Conservation (phyloP, 2,329 filamentous ascomycete genomes). For the Fusarium sterilihyphosum region DNA sequence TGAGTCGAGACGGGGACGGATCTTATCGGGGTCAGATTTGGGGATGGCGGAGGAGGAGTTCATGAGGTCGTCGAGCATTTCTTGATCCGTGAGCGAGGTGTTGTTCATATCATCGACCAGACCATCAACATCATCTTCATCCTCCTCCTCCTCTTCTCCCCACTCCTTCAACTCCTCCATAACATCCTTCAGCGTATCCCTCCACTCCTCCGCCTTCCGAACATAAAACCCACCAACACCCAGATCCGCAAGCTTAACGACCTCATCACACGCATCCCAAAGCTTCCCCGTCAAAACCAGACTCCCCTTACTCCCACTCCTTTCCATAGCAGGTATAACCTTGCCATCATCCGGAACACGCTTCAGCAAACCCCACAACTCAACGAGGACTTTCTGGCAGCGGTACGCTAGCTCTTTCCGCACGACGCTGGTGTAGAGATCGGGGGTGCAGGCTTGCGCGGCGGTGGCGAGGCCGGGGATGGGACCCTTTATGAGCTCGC, state of each 20-base stretch:
- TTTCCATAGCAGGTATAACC: slow-evolving; percentile 49
- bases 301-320: slow-evolving; percentile 59
- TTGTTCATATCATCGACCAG: slow-evolving; percentile 46
- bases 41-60: slow-evolving; percentile 69
- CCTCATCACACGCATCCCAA: slow-evolving; percentile 84
- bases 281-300: slow-evolving; percentile 77
- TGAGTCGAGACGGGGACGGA: slow-evolving; percentile 72
- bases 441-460: slow-evolving; percentile 70
- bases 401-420: slow-evolving; percentile 70
- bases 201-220: slow-evolving; percentile 76
- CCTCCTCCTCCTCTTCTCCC: slow-evolving; percentile 74
- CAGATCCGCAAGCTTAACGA: slow-evolving; percentile 70
- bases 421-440: slow-evolving; percentile 70
- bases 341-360: slow-evolving; percentile 70
- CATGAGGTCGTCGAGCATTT: slow-evolving; percentile 75
- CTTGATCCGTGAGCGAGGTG: slow-evolving; percentile 57
- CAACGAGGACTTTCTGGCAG: slow-evolving; percentile 68
- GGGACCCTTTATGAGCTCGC: slow-evolving; percentile 76
- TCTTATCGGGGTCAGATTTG: slow-evolving; percentile 68
- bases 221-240: slow-evolving; percentile 78
- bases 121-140: slow-evolving; percentile 61
- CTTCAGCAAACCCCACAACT: slow-evolving; percentile 68
- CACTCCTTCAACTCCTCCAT: slow-evolving; percentile 89
- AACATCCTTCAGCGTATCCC: slow-evolving; percentile 81
- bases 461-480: slow-evolving; percentile 79